These are phyloP conservation scores for Plasmodium fragile DNA, from an alignment of 169 alveolate species.

Conservation along the genomic window DNA sequence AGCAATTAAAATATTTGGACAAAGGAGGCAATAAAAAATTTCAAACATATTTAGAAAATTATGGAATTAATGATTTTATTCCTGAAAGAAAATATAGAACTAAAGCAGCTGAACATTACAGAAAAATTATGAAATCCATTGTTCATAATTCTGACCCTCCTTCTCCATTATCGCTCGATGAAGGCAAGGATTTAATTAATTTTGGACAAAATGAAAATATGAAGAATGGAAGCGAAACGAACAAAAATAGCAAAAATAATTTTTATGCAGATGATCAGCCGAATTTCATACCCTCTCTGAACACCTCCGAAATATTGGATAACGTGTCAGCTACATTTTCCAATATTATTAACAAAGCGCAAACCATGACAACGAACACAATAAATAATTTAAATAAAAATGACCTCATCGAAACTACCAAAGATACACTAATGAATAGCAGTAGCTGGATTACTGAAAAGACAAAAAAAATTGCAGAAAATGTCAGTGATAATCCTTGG, in stretches of 20 bases:
- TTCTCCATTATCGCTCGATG: slow-evolving; percentile 59
- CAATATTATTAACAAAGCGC: slow-evolving; percentile 54
- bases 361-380: slow-evolving; percentile 59
- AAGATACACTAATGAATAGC: slow-evolving; percentile 71
- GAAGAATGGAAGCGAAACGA: slow-evolving; percentile 49
- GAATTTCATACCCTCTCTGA: slow-evolving; percentile 41
- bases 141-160: slow-evolving; percentile 74
- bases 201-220: slow-evolving; percentile 57
- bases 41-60: slow-evolving; percentile 81
- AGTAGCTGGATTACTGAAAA: slow-evolving; percentile 75
- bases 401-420: slow-evolving; percentile 67
- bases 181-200: slow-evolving; percentile 57
- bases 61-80: slow-evolving; percentile 81
- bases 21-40: slow-evolving; percentile 86
- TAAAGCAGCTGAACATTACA: slow-evolving; percentile 87
- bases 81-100: slow-evolving; percentile 83
- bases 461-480: slow-evolving; percentile 76
- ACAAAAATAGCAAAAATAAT: slow-evolving; percentile 37
- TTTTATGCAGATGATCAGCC: slow-evolving; percentile 19
- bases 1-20: slow-evolving; percentile 89
- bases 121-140: slow-evolving; percentile 67
- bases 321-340: slow-evolving; percentile 67
- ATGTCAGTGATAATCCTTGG: slow-evolving; percentile 76
- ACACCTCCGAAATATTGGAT: slow-evolving; percentile 55
- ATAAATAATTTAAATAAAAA: slow-evolving; percentile 60